Conservation (phyloP, 1,284 basidiomycete genomes). For the Stereum hirsutum region DNA sequence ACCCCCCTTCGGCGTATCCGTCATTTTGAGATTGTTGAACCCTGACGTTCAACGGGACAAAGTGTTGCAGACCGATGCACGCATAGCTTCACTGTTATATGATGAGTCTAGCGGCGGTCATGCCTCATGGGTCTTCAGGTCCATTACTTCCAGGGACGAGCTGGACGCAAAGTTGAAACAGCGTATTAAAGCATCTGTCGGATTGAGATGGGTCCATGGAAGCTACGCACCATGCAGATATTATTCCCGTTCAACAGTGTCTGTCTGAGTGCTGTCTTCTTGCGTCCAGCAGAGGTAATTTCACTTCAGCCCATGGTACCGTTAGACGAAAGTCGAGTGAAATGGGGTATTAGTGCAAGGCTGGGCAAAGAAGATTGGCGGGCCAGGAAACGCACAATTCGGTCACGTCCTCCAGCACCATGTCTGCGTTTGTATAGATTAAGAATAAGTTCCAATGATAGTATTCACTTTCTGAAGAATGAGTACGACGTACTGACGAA, state of each 20-base stretch:
- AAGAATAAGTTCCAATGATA: neutral
- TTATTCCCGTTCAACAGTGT: slow-evolving; percentile 97
- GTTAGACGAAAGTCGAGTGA: neutral
- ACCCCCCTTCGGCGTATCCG: no score
- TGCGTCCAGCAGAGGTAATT: slow-evolving; percentile 73
- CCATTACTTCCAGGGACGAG: slow-evolving; percentile 74
- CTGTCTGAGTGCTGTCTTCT: slow-evolving; percentile 79
- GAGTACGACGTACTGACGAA: slow-evolving; percentile 86
- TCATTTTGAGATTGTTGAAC: no score
- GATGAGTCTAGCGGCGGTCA: no score
- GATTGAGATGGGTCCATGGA: neutral
- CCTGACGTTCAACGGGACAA: no score
- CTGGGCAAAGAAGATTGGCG: neutral
- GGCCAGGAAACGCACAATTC: slow-evolving; percentile 70
- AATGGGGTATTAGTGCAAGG: no score
- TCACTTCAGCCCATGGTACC: slow-evolving; percentile 44
- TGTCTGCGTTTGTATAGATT: slow-evolving; percentile 48
- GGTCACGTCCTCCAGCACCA: slow-evolving; percentile 96
- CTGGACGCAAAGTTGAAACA: slow-evolving; percentile 25
- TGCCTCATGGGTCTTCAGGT: slow-evolving; percentile 41
- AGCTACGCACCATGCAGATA: slow-evolving; percentile 82
- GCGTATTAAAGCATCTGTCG: neutral
- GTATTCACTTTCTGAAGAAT: neutral
- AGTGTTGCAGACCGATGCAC: no score
- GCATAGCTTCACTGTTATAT: no score